Evolutionary conservation across 73 alveolate species (phyloP), one percentile per base, ranked within the genome.

Genomic region (Breviolum minutum): DNA sequence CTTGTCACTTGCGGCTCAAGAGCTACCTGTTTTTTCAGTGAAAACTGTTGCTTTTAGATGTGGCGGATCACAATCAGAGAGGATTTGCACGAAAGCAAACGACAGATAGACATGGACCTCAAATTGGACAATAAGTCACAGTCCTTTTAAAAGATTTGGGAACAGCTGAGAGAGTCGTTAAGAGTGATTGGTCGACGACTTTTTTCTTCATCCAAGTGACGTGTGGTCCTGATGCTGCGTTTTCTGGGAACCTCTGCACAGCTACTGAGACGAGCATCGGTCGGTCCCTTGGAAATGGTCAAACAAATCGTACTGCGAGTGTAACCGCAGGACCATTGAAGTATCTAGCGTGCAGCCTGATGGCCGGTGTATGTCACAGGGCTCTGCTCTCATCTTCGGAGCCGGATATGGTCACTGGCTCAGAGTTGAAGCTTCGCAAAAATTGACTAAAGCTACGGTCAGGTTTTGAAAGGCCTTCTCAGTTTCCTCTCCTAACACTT

Each of bases 261-360:
- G 94, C 70, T 86, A 29, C 94, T 86, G 63, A 61, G 79, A 63
- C 61, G 94, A 24, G 94, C 94, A 86, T 86, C 94, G 13, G 94
- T 63, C 30, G 40, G 94, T 16, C 6, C 32, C 94, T 61, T 22
- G 61, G 91, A 48, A 8, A 64, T 13, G 7, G 2, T 73, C 48
- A 26, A 11, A 26, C 22, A 73, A 73, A 40, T 40, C 54, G 3
- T 40, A 40, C 24, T 68, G 77, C 2, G 77, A 22, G 77, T 68
- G 77, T 68, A 68, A 24, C 83, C 16, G 83, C 16, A 14, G n/a
- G n/a, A 73, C 40, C 32, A 2, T 19, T 32, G n/a, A 73, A 24
- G 48, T 9, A 73, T 14, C n/a, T 24, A 5, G 32, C 48, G 32
- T 73, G 54, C 54, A 40, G 54, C 54, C 5, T 40, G 3, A 40